Percentiles rank a stretch among this genome's conserved stretches.
Conservation (phyloP, 164 flowering plant genomes). For the Buxus sempervirens region DNA sequence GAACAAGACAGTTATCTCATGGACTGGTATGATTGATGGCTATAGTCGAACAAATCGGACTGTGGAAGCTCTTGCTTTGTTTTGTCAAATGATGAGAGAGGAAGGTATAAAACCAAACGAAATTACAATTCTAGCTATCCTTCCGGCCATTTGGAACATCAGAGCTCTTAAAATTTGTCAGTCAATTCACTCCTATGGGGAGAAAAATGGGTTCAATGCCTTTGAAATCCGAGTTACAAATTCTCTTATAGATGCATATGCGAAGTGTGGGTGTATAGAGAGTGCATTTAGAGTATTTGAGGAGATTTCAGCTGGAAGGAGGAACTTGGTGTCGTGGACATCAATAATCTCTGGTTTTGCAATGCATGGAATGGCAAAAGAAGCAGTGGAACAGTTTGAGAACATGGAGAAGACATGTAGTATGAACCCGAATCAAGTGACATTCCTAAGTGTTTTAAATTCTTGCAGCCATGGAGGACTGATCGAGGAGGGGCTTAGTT, state of each 20-base stretch:
- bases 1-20: neutral
- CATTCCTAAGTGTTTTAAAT: neutral
- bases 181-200: neutral
- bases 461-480: slow-evolving; percentile 1
- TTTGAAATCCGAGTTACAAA: neutral
- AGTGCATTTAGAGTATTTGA: neutral
- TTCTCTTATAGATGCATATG: neutral
- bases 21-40: neutral
- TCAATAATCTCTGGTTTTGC: neutral
- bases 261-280: neutral
- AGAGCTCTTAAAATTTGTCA: neutral
- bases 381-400: neutral
- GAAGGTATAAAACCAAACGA: neutral
- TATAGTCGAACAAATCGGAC: neutral
- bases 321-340: neutral
- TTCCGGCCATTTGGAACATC: neutral
- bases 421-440: neutral
- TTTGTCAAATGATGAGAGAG: neutral
- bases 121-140: neutral
- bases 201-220: neutral
- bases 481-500: neutral
- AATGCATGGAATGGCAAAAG: slow-evolving; percentile 1
- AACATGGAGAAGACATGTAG: neutral
- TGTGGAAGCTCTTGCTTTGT: neutral
- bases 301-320: neutral